Conservation (phyloP, 2,329 filamentous ascomycete species). For the Chlorencoelia australis region DNA sequence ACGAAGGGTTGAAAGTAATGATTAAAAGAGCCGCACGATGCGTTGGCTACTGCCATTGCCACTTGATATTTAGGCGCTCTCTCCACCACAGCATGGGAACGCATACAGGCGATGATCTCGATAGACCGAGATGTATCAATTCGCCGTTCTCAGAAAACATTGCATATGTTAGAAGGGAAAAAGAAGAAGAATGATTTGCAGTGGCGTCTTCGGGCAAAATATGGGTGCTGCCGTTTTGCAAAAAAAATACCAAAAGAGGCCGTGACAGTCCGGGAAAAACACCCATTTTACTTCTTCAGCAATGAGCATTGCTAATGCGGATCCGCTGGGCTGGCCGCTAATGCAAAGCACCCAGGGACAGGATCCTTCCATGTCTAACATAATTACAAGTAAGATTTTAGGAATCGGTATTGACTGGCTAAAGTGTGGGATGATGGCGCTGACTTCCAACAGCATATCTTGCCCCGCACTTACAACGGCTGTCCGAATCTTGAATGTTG, state of each 20-base stretch:
- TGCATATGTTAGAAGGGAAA: no score
- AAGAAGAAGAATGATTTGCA: no score
- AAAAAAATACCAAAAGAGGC: no score
- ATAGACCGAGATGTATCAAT: slow-evolving; percentile 24
- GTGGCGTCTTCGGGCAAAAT: no score
- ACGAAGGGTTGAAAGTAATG: slow-evolving; percentile 30
- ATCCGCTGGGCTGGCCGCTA: slow-evolving; percentile 26
- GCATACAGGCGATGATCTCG: slow-evolving; percentile 28
- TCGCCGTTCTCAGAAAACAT: slow-evolving; percentile 23
- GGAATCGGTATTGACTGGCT: no score
- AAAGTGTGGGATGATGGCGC: slow-evolving; percentile 16
- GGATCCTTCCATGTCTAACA: slow-evolving; percentile 14
- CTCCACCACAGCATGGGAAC: slow-evolving; percentile 45
- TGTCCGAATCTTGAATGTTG: slow-evolving; percentile 1
- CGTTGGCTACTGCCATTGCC: slow-evolving; percentile 80
- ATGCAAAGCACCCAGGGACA: slow-evolving; percentile 25
- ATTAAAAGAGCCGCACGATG: slow-evolving; percentile 62
- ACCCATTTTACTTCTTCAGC: slow-evolving; percentile 4
- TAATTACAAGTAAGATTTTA: no score
- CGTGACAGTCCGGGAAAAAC: no score
- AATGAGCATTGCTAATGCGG: slow-evolving; percentile 11
- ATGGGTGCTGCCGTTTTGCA: no score
- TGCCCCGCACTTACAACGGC: slow-evolving; percentile 27
- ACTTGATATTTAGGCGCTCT: slow-evolving; percentile 58
- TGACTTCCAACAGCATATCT: slow-evolving; percentile 11